phyloP scores from a whole-genome alignment of 371 early-diverging fungal genomes.

The Blyttiomyces sp. region DNA sequence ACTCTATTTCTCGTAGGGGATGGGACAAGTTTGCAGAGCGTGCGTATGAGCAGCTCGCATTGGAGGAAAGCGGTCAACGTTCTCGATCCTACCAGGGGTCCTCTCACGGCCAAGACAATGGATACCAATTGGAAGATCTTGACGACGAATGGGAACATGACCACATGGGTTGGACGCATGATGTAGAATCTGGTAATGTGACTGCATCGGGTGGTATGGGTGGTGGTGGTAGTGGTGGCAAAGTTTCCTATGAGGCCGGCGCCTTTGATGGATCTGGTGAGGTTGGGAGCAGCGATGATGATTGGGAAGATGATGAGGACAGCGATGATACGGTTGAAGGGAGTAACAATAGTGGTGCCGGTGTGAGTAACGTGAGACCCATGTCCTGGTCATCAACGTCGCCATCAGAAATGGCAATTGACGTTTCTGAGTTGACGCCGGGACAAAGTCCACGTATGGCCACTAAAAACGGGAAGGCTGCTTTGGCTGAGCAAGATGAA shows the following conservation, averaged over 20 bases:
- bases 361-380: too few relatives aligned
- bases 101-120: not conserved
- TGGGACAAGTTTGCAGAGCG: conserved; percentile 54
- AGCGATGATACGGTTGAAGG: too few relatives aligned
- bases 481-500: too few relatives aligned
- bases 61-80: conserved; percentile 31
- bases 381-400: too few relatives aligned
- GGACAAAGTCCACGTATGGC: too few relatives aligned
- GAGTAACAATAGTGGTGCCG: too few relatives aligned
- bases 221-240: not conserved
- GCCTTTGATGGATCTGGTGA: not conserved
- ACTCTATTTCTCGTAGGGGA: conserved; percentile 30
- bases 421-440: too few relatives aligned
- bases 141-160: conserved; percentile 17
- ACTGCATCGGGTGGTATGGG: not conserved
- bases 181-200: not conserved
- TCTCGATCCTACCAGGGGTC: not conserved
- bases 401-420: too few relatives aligned
- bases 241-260: not conserved
- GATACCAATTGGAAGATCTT: conserved; percentile 8
- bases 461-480: too few relatives aligned
- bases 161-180: not conserved
- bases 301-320: not conserved
- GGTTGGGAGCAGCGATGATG: not conserved
- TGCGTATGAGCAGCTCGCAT: conserved; percentile 45